A percentile compares a stretch with the other conserved stretches of the same genome.
Conservation (phyloP, 2,329 filamentous ascomycete genomes). For the Aureobasidium sp. region DNA sequence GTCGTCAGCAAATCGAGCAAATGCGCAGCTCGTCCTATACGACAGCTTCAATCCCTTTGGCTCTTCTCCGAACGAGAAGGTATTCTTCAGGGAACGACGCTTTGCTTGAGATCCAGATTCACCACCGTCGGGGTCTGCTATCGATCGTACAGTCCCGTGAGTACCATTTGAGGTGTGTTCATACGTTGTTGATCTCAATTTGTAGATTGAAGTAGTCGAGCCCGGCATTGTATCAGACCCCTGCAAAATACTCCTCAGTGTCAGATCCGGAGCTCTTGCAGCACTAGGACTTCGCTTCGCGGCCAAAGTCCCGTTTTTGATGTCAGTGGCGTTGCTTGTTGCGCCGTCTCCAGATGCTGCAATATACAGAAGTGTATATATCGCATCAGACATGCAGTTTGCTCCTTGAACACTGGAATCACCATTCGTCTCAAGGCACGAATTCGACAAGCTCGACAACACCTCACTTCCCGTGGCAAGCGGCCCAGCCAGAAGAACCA, state of each 20-base stretch:
- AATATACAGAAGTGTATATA: background rate
- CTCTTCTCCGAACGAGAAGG: conserved; percentile 2
- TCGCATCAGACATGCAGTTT: background rate
- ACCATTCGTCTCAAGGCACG: too few species aligned
- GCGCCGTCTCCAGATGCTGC: background rate
- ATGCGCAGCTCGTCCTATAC: background rate
- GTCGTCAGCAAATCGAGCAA: background rate
- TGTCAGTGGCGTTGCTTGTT: background rate
- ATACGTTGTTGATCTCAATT: background rate
- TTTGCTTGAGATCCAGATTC: too few species aligned
- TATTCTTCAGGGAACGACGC: background rate
- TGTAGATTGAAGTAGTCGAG: background rate
- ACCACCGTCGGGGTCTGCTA: background rate
- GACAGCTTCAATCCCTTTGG: conserved; percentile 2
- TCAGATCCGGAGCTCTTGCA: background rate
- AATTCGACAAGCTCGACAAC: too few species aligned
- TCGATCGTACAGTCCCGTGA: background rate
- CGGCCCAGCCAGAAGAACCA: background rate
- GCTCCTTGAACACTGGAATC: too few species aligned
- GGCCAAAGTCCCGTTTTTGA: background rate
- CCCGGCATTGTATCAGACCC: background rate
- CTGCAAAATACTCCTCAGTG: background rate
- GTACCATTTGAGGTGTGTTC: conserved; percentile 1
- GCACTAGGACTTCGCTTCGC: background rate
- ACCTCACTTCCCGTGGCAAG: too few species aligned